Base-by-base conservation (phyloP, 2,329 filamentous ascomycete genomes). In the Fusarium napiforme region DNA sequence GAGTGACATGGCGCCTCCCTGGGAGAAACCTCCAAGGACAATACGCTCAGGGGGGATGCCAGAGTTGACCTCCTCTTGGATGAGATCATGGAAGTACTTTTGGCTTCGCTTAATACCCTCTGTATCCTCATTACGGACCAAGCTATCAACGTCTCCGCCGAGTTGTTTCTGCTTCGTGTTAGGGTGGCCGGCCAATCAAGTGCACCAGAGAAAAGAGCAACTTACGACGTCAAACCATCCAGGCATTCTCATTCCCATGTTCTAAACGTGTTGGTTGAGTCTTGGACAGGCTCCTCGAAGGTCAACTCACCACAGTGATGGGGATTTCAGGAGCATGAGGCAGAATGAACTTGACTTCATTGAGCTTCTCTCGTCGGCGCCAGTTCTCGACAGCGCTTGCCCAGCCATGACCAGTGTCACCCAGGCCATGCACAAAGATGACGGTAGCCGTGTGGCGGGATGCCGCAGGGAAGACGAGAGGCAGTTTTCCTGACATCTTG, bases 291-390 rank as follows among this genome's bases (percentile, higher is more conserved):
- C 18, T 36, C 21, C 43, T 28, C 9, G 9, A 16, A 19, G 14
- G 42, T 26, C n/a, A 56, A 77, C 81, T 69, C 60, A 84, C 82
- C 69, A 83, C 86, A n/a, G 94, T 95, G 80, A 98, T 94, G 37
- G 95, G 94, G 60, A 97, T 96, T 42, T 83, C 84, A 9, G 96
- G 95, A 34, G 96, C 96, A 84, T 97, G 93, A 21, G 96, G 96
- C 82, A 99, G 92, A 79, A 99, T 90, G 82, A 98, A 98, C 80
- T 96, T 93, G 81, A 97, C 93, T 83, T 98, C 93, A 65, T 95
- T 90, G 73, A 98, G 94, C 79, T 92, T 92, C 81, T 91, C 89
- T 58, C 93, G 89, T 39, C 92, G 88, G 62, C 94, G 91, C 92
- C 93, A 98, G 83, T 96, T 94, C 85, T 97, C 92, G 37, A 96